These are phyloP conservation scores for Diaporthe sp. DNA, from an alignment of 2,329 filamentous ascomycete genomes.

Conservation along the genomic window DNA sequence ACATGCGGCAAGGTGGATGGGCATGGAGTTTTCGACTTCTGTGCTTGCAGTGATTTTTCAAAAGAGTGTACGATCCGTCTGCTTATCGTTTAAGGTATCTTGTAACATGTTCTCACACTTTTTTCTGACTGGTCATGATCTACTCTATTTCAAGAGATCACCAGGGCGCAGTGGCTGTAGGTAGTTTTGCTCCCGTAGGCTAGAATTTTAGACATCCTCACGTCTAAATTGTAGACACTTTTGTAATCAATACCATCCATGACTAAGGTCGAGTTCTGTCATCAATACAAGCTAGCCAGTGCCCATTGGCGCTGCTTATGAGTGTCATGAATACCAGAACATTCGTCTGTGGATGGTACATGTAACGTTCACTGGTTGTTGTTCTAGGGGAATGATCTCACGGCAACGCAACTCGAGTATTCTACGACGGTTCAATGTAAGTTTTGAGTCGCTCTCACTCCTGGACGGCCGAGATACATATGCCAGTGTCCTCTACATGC, in stretches of 20 bases:
- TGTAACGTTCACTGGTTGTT: no score
- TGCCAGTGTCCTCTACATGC: no score
- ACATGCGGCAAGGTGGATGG: no score
- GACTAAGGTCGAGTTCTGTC: not conserved
- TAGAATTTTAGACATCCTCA: not conserved
- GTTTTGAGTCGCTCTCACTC: no score
- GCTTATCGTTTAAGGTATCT: accelerated
- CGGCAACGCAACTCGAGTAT: not conserved
- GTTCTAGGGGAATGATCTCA: not conserved
- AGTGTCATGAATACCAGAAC: not conserved
- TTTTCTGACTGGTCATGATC: not conserved
- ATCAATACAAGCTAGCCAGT: not conserved
- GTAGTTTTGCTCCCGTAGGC: not conserved
- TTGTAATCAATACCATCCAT: not conserved
- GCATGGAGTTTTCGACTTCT: not conserved
- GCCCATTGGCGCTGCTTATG: not conserved
- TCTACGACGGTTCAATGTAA: not conserved
- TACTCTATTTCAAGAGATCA: not conserved
- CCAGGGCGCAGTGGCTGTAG: not conserved
- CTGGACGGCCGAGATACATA: no score
- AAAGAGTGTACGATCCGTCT: no score
- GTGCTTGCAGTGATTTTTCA: not conserved
- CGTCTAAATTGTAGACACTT: not conserved
- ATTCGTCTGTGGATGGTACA: no score
- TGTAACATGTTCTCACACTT: not conserved